Evolutionary conservation across 768 basidiomycete genomes (phyloP), one percentile per base, ranked within the genome.

Genomic region (Tulasnella sp.): DNA sequence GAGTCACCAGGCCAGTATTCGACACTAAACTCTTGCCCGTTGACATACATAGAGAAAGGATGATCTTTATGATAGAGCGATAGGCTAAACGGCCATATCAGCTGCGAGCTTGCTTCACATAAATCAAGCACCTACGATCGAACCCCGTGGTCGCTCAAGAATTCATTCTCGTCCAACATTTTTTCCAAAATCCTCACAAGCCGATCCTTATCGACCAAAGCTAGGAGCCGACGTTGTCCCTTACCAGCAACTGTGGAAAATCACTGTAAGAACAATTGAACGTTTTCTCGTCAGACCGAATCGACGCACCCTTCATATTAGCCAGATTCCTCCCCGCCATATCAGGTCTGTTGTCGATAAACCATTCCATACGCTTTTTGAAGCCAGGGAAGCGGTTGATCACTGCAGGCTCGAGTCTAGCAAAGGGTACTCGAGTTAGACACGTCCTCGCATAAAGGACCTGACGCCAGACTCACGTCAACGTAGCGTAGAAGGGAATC

Each of bases 301-400:
- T 23, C 55, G 35, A 64, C 68, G 43, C 60, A 87, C 87, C 81
- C 70, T 83, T 85, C 80, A 98, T 93, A 69, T 94, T 96, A 4
- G 96, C 93, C 76, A 98, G 90, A 69, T 96, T 99, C 62, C 96
- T 75, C 49, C 77, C 77, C 11, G 91, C 84, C 39, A 97, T 79
- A 57, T 83, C 87, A 0, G 84, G 82, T n/a, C 93, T 73, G 69
- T 98, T 86, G 65, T 96, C 82, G 51, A 97, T 80, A 73, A 98
- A 99, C 96, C 96, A 98, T 59, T 99, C 90, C 80, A 99, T 80
- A 36, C 96, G 80, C 72, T 97, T 98, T 74, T 90, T 97, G 78
- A 99, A 99, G 1, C 96, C 92, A 6, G 93, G 92, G 74, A 98
- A 87, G 27, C 86, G 80, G 65, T 90, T 89, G 63, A 99, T 77